Evolutionary conservation across 1,284 basidiomycete species (phyloP), one percentile per base, ranked within the genome.

Genomic region (Papiliotrema laurentii): DNA sequence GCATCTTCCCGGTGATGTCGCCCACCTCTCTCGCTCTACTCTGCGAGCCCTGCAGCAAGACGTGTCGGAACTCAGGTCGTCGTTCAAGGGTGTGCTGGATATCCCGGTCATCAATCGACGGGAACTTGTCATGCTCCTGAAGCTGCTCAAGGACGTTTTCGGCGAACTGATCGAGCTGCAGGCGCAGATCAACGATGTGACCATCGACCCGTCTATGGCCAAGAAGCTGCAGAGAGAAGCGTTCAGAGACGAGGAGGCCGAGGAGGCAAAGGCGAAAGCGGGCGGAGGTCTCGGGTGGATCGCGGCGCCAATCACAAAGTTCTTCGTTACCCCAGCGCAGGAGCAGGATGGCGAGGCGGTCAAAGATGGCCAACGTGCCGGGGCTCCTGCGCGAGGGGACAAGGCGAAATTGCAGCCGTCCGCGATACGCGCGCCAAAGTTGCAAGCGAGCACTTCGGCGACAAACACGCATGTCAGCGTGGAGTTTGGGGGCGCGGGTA

Each of bases 391-490:
- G n/a, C 41, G 54, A 11, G 28, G 47, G 24, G 66, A 66, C 40
- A 55, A 59, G 26, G 53, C 54, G 3, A 52, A 52, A 33, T 46
- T 59, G 16, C 64, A 63, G 36, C 56, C 62, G 14, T 51, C 55
- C 2, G 41, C 51, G 18, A 78, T 79, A n/a, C 60, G 79, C 0
- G 80, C 79, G 13, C 81, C 86, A 0, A 96, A 94, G 68, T 78
- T 85, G 19, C 81, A 82, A 1, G 84, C 90, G 1, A 88, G 87
- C 16, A 80, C 89, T 21, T 83, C 85, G 5, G 88, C 92, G 3
- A 88, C 86, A 18, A 79, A 87, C 1, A 91, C 87, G 28, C 90
- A 88, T 0, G 89, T 96, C 59, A 92, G 89, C 53, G 90, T 97
- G 47, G 91, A 94, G 75, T 94, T 94, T 72, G 87, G 84, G 5